phyloP scores from a whole-genome alignment of 257 asterid genomes.

The Solanum pimpinellifolium region DNA sequence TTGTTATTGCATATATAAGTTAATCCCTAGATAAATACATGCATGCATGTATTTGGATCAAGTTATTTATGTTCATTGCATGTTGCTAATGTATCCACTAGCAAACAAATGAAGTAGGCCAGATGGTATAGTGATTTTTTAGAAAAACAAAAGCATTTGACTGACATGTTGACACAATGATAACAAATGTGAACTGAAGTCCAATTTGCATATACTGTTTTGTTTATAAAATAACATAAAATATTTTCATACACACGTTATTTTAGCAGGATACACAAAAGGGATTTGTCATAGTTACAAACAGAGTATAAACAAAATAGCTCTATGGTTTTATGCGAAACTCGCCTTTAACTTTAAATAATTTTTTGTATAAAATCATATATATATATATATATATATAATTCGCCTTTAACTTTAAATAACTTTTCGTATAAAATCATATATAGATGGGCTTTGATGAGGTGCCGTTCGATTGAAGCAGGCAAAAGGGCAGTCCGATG shows the following conservation, averaged over 20 bases:
- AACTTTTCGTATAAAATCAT: no score
- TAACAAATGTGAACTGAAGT: neutral
- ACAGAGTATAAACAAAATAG: neutral
- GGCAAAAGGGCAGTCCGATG: no score
- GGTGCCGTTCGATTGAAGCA: neutral
- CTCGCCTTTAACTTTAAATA: neutral
- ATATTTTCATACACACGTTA: neutral
- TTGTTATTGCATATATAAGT: neutral
- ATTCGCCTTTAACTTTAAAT: no score
- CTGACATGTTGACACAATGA: neutral
- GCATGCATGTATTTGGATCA: neutral
- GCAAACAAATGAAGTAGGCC: neutral
- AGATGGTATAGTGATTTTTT: neutral
- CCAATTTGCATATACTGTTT: neutral
- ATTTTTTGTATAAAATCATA: no score
- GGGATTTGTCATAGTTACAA: neutral
- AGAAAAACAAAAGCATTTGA: neutral
- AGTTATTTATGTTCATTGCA: neutral
- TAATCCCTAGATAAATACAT: neutral
- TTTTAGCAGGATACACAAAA: neutral
- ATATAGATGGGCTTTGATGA: no score
- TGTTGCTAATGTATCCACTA: neutral
- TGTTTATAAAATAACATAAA: neutral
- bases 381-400: no score
- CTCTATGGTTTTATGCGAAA: neutral